Percentiles rank a stretch among this genome's conserved stretches.
phyloP scores from a whole-genome alignment of 169 alveolate genomes.

The Nephromyces sp. region DNA sequence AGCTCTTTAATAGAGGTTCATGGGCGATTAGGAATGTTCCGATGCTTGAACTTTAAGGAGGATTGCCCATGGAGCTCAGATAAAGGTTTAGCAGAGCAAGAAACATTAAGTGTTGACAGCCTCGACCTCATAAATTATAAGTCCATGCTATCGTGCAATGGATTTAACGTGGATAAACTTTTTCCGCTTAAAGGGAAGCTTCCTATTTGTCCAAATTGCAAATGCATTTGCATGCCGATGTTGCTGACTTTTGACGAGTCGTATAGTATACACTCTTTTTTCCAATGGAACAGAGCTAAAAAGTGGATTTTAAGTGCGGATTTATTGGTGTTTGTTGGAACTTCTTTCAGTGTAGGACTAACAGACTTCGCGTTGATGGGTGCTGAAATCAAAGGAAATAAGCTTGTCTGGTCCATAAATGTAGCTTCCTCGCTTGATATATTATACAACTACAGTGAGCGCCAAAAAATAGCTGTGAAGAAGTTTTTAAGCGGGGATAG shows the following conservation, averaged over 20 bases:
- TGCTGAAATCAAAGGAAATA: background rate
- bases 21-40: constrained; percentile 31
- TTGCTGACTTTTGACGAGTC: background rate
- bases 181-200: too few species aligned
- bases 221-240: background rate
- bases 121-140: too few species aligned
- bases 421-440: background rate
- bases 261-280: background rate
- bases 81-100: too few species aligned
- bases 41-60: background rate
- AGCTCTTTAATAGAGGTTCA: constrained; percentile 58
- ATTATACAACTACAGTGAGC: background rate
- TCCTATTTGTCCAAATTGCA: background rate
- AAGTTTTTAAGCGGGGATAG: too few species aligned
- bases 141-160: too few species aligned
- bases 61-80: background rate
- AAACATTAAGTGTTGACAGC: too few species aligned
- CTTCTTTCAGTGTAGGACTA: background rate
- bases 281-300: background rate
- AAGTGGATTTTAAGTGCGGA: background rate
- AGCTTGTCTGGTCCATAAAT: background rate
- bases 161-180: too few species aligned
- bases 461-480: background rate
- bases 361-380: background rate
- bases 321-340: background rate